Evolutionary conservation across 1,284 basidiomycete species (phyloP).

Genomic region (Tylopilus sp.): DNA sequence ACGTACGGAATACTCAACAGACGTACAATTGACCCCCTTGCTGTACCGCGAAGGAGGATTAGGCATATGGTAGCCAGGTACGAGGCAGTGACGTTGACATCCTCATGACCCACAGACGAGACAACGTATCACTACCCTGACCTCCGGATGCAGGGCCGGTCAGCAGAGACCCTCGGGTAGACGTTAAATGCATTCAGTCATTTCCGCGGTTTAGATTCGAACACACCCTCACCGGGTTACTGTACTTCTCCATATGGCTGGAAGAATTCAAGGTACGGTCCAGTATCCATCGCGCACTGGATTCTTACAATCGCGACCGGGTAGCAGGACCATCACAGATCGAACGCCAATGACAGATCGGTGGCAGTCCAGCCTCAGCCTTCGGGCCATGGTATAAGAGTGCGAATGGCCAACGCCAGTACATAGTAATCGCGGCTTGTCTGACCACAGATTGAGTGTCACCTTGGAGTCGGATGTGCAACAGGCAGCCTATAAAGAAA

Average conservation of each 20-base stretch:
- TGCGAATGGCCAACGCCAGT: background rate
- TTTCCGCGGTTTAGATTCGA: too few relatives aligned
- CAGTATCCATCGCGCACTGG: background rate
- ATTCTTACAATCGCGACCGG: background rate
- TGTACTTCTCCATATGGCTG: too few relatives aligned
- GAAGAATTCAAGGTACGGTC: background rate
- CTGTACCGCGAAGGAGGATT: background rate
- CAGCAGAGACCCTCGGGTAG: too few relatives aligned
- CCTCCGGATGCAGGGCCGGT: too few relatives aligned
- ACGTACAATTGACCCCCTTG: conserved; percentile 11
- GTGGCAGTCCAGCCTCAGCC: background rate
- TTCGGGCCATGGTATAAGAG: background rate
- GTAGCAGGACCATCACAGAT: background rate
- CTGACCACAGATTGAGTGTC: background rate
- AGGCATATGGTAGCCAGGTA: background rate
- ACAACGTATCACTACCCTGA: too few relatives aligned
- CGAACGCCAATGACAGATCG: background rate
- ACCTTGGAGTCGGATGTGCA: too few relatives aligned
- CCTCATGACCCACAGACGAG: too few relatives aligned
- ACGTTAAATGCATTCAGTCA: too few relatives aligned
- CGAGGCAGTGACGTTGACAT: background rate
- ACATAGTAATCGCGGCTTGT: background rate
- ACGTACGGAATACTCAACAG: background rate
- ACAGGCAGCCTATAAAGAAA: too few relatives aligned
- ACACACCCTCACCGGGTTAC: background rate